Evolutionary conservation across 1,284 basidiomycete species (phyloP).

Genomic region (Meripilus lineatus): DNA sequence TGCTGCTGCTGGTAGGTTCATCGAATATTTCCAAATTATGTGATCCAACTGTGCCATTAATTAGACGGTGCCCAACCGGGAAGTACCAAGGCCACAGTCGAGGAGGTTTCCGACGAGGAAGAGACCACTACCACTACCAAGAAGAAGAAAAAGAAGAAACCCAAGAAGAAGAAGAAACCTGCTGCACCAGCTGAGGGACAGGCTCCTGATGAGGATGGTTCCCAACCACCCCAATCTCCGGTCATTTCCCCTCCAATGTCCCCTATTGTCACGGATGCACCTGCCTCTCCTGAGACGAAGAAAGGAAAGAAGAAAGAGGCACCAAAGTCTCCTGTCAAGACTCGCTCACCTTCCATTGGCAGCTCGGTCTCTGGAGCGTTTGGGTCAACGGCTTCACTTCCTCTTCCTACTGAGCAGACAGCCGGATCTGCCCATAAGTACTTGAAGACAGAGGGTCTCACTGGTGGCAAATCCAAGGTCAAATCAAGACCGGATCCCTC

Average conservation of each 20-base stretch:
- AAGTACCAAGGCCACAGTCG: slow-evolving; percentile 49
- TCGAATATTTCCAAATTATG: slow-evolving; percentile 1
- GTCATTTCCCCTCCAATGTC: slow-evolving; percentile 8
- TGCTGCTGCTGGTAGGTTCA: no score
- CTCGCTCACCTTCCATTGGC: slow-evolving; percentile 12
- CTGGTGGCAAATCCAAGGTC: slow-evolving; percentile 51
- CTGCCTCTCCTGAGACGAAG: slow-evolving; percentile 6
- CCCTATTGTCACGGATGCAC: slow-evolving; percentile 15
- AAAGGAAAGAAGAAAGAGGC: slow-evolving; percentile 15
- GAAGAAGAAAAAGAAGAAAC: slow-evolving; percentile 45
- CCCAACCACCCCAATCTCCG: slow-evolving; percentile 11
- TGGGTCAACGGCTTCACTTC: slow-evolving; percentile 41
- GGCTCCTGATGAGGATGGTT: slow-evolving; percentile 9
- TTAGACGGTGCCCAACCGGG: slow-evolving; percentile 4
- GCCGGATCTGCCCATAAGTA: slow-evolving; percentile 72
- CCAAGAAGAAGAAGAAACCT: slow-evolving; percentile 65
- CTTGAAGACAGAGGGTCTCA: slow-evolving; percentile 43
- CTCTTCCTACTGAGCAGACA: slow-evolving; percentile 39
- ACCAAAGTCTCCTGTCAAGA: slow-evolving; percentile 13
- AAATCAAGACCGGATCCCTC: slow-evolving; percentile 61
- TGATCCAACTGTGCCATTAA: not conserved
- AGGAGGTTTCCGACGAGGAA: slow-evolving; percentile 50
- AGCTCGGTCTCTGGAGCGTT: slow-evolving; percentile 26
- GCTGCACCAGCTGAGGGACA: slow-evolving; percentile 21
- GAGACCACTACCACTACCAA: slow-evolving; percentile 12